Evolutionary conservation across 2,329 filamentous ascomycete species (phyloP).

Genomic region (Alternaria ethzedia): DNA sequence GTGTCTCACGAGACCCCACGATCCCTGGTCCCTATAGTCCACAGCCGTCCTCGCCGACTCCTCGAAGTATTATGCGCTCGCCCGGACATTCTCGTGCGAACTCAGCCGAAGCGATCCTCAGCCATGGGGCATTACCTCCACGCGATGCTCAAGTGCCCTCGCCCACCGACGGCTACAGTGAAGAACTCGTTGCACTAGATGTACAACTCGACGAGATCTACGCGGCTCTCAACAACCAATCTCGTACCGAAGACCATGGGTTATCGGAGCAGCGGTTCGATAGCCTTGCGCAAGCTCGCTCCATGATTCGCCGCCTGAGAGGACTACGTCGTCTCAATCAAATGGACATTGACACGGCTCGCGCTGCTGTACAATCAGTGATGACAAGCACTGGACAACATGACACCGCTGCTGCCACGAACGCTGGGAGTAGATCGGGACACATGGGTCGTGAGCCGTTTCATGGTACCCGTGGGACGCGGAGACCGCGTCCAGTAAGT

Average conservation of each 20-base stretch:
- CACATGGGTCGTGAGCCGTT: background rate
- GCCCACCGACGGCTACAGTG: background rate
- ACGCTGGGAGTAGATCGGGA: background rate
- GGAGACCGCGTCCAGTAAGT: background rate
- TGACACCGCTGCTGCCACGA: background rate
- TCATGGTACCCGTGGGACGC: fast-evolving
- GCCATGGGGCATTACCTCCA: background rate
- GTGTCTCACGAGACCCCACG: background rate
- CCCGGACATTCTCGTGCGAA: background rate
- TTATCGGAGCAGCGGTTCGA: background rate
- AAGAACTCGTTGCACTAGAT: background rate
- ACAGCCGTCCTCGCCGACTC: background rate
- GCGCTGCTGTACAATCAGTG: background rate
- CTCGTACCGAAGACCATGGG: background rate
- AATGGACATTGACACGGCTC: background rate
- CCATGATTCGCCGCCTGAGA: background rate
- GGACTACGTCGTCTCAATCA: background rate
- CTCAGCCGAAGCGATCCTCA: background rate
- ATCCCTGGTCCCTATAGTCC: background rate
- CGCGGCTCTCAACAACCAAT: background rate
- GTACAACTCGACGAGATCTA: background rate
- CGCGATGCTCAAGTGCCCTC: background rate
- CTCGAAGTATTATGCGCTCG: background rate
- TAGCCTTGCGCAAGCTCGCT: background rate
- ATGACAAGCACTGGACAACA: background rate